Conservation (phyloP, 2,329 filamentous ascomycete genomes). For the Lojkania enalia region DNA sequence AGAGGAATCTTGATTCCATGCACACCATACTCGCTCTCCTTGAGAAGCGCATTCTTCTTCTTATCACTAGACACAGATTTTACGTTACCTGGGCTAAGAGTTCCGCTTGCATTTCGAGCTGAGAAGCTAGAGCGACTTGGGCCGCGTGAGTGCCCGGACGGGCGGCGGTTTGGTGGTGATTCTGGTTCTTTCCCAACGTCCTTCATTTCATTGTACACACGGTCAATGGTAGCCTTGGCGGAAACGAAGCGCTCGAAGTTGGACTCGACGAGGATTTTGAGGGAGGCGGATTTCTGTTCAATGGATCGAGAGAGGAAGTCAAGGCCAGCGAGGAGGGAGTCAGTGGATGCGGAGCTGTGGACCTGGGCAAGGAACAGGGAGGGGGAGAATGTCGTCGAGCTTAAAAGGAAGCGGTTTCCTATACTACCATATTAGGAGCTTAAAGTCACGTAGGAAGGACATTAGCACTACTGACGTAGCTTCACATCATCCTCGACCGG, state of each 20-base stretch:
- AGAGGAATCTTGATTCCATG: constrained; percentile 77
- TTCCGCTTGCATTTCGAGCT: constrained; percentile 51
- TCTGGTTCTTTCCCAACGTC: constrained; percentile 63
- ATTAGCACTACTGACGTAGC: constrained; percentile 61
- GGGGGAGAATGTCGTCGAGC: constrained; percentile 93
- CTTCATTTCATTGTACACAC: constrained; percentile 96
- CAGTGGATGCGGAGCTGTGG: constrained; percentile 82
- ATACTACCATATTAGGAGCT: constrained; percentile 17
- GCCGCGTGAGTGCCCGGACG: constrained; percentile 67
- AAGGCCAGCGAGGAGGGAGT: constrained; percentile 77
- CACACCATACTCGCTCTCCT: constrained; percentile 68
- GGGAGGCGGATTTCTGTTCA: constrained; percentile 93
- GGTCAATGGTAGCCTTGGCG: constrained; percentile 96
- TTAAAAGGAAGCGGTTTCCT: constrained; percentile 92
- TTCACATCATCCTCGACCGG: constrained; percentile 82
- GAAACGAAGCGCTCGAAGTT: constrained; percentile 98
- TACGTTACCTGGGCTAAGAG: constrained; percentile 35
- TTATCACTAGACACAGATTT: constrained; percentile 53
- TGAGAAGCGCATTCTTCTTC: constrained; percentile 87
- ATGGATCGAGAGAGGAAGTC: constrained; percentile 88
- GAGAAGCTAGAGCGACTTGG: constrained; percentile 65
- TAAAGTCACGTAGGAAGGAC: not conserved
- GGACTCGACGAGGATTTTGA: constrained; percentile 94
- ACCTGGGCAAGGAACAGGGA: constrained; percentile 89
- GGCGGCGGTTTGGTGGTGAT: constrained; percentile 30